Evolutionary conservation across 2,329 filamentous ascomycete species (phyloP).

Genomic region (Biscogniauxia mediterranea): DNA sequence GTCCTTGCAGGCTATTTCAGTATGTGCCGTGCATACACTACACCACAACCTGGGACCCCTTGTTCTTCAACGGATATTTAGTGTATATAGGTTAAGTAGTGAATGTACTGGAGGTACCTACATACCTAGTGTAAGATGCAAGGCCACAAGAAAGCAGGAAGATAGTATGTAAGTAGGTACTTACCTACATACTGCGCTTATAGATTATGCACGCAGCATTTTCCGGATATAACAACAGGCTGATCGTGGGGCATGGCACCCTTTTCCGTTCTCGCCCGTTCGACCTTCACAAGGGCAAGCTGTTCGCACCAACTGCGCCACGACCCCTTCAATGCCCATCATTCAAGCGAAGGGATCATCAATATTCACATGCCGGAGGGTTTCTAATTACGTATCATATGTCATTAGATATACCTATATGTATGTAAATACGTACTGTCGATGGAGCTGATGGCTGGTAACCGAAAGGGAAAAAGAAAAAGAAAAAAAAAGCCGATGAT

Average conservation of each 20-base stretch:
- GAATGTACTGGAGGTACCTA: too few relatives aligned
- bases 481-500: background rate
- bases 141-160: too few relatives aligned
- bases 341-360: background rate
- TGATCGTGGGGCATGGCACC: background rate
- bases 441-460: background rate
- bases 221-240: background rate
- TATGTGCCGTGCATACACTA: background rate
- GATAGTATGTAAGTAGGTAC: too few relatives aligned
- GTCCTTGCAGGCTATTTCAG: background rate
- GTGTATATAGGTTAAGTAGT: too few relatives aligned
- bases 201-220: background rate
- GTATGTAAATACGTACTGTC: background rate
- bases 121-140: too few relatives aligned
- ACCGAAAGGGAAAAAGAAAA: background rate
- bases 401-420: background rate
- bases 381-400: background rate
- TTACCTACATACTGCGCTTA: too few relatives aligned
- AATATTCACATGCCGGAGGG: background rate
- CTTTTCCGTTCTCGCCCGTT: background rate
- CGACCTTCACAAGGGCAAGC: background rate
- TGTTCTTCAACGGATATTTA: background rate
- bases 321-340: conserved; percentile 8
- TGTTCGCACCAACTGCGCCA: conserved; percentile 1
- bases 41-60: background rate